Evolutionary conservation across 2,329 filamentous ascomycete genomes (phyloP).

Genomic region (Pyrenochaeta sp.): DNA sequence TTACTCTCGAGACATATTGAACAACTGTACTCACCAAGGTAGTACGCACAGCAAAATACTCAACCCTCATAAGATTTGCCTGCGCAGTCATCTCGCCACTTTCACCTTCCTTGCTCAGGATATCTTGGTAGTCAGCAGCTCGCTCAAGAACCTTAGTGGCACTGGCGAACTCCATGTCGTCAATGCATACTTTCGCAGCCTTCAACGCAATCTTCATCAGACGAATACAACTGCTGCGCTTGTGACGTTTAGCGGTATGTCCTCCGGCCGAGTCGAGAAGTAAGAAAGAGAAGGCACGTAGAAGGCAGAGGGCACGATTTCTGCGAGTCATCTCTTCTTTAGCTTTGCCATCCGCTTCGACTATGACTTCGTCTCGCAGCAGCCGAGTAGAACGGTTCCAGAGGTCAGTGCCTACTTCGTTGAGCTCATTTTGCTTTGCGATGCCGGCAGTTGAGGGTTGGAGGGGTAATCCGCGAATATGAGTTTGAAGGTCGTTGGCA

Average conservation of each 20-base stretch:
- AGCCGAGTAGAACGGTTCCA: conserved; percentile 73
- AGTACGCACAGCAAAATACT: conserved; percentile 73
- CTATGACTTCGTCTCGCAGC: conserved; percentile 27
- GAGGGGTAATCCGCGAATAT: conserved; percentile 54
- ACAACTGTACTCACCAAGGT: conserved; percentile 64
- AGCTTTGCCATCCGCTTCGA: conserved; percentile 31
- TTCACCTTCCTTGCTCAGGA: conserved; percentile 26
- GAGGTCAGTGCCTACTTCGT: conserved; percentile 64
- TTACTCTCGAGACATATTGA: not conserved
- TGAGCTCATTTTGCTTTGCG: conserved; percentile 59
- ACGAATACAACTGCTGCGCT: conserved; percentile 55
- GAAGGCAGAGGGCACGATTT: conserved; percentile 35
- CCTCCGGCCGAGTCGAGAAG: conserved; percentile 64
- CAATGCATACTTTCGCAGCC: conserved; percentile 69
- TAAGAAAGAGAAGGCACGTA: conserved; percentile 70
- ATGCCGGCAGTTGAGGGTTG: conserved; percentile 31
- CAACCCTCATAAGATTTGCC: conserved; percentile 58
- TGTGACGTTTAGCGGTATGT: conserved; percentile 23
- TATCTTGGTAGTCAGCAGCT: conserved; percentile 62
- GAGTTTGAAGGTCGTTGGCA: conserved; percentile 47
- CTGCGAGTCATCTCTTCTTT: conserved; percentile 37
- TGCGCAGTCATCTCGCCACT: conserved; percentile 37
- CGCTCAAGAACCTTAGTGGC: conserved; percentile 70
- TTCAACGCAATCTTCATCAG: conserved; percentile 74
- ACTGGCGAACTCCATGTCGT: conserved; percentile 64